These are phyloP conservation scores for Volvox carteri DNA, from an alignment of 163 green algal species.

Conservation along the genomic window DNA sequence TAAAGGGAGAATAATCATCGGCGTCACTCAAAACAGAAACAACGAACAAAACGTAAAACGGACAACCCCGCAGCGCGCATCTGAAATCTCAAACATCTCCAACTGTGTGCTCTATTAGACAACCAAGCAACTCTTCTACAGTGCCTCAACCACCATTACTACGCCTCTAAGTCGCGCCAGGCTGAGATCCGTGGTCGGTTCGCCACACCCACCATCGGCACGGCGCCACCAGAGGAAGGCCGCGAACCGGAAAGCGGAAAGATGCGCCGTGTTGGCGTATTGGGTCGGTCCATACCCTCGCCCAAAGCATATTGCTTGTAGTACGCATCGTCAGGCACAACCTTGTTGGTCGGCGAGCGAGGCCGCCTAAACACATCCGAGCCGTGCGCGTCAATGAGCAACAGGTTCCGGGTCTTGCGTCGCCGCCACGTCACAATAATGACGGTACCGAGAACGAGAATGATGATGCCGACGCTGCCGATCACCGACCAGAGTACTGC, in stretches of 20 bases:
- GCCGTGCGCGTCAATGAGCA: not conserved
- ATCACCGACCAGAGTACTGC: constrained; percentile 16
- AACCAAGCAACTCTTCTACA: no score
- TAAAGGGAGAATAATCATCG: no score
- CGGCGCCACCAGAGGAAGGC: not conserved
- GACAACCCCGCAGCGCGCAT: no score
- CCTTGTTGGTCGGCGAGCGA: not conserved
- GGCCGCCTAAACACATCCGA: not conserved
- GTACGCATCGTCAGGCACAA: not conserved
- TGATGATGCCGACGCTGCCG: not conserved
- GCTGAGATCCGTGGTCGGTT: not conserved
- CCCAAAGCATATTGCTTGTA: not conserved
- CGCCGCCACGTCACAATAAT: constrained; percentile 16
- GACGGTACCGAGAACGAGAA: not conserved
- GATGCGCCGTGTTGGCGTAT: constrained; percentile 12
- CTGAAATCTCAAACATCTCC: no score
- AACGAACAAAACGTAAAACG: no score
- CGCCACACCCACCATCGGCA: not conserved
- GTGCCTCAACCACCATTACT: no score
- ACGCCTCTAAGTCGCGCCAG: not conserved
- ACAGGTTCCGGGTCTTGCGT: not conserved
- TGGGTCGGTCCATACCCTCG: constrained; percentile 33
- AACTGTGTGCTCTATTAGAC: no score
- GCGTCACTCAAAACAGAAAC: no score
- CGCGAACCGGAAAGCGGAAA: not conserved